Evolutionary conservation across 148 eudicot genomes (phyloP).

Genomic region (Euryodendron excelsum): DNA sequence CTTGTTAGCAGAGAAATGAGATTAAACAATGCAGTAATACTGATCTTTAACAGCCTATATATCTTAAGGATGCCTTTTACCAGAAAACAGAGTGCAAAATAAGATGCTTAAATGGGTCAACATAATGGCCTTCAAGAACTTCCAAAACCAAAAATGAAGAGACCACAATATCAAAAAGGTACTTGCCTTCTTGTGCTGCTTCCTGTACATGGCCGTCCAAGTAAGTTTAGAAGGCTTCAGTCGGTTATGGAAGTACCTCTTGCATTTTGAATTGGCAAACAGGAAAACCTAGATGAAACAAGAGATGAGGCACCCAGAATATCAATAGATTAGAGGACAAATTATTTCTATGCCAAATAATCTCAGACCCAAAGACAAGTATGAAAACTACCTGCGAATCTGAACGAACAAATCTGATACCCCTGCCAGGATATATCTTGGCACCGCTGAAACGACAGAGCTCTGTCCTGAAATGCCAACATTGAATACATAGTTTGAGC

Average conservation of each 20-base stretch:
- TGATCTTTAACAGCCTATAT: not conserved
- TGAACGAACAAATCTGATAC: slow-evolving; percentile 48
- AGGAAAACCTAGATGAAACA: slow-evolving; percentile 48
- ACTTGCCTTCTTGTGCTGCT: slow-evolving; percentile 67
- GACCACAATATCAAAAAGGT: no score
- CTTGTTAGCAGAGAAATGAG: not conserved
- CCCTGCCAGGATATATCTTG: slow-evolving; percentile 61
- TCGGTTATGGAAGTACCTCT: slow-evolving; percentile 71
- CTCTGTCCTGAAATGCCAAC: slow-evolving; percentile 40
- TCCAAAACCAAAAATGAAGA: no score
- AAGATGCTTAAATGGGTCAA: not conserved
- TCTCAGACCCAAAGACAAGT: not conserved
- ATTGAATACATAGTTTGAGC: no score
- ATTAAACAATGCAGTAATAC: not conserved
- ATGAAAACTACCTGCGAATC: slow-evolving; percentile 63
- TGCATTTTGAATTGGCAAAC: slow-evolving; percentile 59
- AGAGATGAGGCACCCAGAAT: not conserved
- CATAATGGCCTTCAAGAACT: no score
- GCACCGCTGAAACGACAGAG: slow-evolving; percentile 62
- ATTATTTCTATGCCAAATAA: not conserved
- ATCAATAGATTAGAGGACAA: not conserved
- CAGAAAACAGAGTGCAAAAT: not conserved
- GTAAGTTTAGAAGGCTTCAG: slow-evolving; percentile 64
- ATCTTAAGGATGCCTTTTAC: not conserved
- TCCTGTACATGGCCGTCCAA: slow-evolving; percentile 71